Percentiles rank a stretch among this genome's conserved stretches.
These are phyloP conservation scores for Grifola frondosa DNA, from an alignment of 1,284 basidiomycete genomes.

Conservation along the genomic window DNA sequence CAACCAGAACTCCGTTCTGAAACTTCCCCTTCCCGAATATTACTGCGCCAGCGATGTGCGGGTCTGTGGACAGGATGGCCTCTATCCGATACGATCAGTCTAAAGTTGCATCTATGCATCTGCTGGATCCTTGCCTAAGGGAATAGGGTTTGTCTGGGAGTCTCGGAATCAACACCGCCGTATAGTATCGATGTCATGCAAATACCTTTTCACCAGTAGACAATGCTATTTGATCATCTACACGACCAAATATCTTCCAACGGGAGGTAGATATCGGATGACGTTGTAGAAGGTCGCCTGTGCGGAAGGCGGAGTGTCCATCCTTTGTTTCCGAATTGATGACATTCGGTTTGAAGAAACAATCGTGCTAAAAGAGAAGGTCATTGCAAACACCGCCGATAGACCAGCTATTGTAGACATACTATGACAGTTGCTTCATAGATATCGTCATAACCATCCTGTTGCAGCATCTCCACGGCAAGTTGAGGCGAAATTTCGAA, in stretches of 20 bases:
- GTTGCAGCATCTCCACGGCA: constrained; percentile 16
- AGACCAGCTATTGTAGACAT: background rate
- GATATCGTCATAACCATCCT: constrained; percentile 20
- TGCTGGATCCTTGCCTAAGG: constrained; percentile 39
- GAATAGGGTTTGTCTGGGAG: constrained; percentile 41
- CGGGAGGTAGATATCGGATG: constrained; percentile 44
- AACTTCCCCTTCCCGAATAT: constrained; percentile 43
- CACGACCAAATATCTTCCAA: constrained; percentile 45
- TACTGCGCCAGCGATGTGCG: constrained; percentile 31
- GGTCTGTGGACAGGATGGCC: constrained; percentile 30
- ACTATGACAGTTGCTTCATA: constrained; percentile 27
- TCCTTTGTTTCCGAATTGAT: constrained; percentile 31
- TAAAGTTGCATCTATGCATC: too few species aligned
- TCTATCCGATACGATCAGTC: constrained; percentile 30
- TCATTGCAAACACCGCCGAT: constrained; percentile 3
- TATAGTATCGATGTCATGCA: background rate
- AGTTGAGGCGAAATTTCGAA: constrained; percentile 19
- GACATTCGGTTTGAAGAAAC: constrained; percentile 18
- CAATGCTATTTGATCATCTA: constrained; percentile 42
- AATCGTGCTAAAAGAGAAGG: background rate
- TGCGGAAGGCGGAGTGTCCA: constrained; percentile 34
- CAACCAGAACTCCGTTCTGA: constrained; percentile 36
- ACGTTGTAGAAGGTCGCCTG: constrained; percentile 42
- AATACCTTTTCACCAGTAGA: constrained; percentile 29
- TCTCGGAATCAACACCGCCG: background rate